Evolutionary conservation across 2,329 filamentous ascomycete species (phyloP).

Genomic region (Penicillium sp.): DNA sequence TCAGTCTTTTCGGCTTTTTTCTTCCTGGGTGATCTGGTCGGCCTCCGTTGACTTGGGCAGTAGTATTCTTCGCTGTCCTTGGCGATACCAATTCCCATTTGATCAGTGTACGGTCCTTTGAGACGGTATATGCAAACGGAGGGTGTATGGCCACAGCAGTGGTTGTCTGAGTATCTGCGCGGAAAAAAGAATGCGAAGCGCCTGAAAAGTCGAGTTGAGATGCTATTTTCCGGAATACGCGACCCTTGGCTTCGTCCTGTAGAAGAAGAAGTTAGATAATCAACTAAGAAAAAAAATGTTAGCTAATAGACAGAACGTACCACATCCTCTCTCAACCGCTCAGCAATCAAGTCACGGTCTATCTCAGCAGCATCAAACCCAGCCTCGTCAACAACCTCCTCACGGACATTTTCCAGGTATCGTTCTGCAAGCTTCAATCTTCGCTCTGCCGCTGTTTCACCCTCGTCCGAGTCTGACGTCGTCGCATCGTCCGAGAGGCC

Average conservation of each 20-base stretch:
- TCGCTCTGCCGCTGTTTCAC: conserved; percentile 85
- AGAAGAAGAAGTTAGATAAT: conserved; percentile 3
- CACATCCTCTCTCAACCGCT: conserved; percentile 85
- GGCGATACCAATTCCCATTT: conserved; percentile 78
- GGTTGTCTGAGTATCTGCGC: conserved; percentile 70
- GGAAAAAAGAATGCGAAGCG: conserved; percentile 68
- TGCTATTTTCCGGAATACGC: conserved; percentile 77
- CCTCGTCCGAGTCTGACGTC: conserved; percentile 63
- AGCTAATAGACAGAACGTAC: conserved; percentile 34
- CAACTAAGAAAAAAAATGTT: background rate
- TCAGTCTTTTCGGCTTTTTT: conserved; percentile 43
- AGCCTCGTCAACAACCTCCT: conserved; percentile 74
- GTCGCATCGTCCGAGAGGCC: conserved; percentile 47
- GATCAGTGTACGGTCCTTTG: conserved; percentile 76
- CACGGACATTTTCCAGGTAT: conserved; percentile 84
- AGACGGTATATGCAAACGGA: conserved; percentile 82
- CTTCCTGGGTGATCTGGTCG: conserved; percentile 57
- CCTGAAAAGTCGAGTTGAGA: conserved; percentile 65
- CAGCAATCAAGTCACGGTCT: conserved; percentile 86
- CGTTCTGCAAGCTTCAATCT: conserved; percentile 82
- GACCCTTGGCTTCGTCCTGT: conserved; percentile 78
- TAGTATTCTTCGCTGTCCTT: conserved; percentile 12
- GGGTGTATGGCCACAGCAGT: conserved; percentile 76
- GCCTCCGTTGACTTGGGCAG: conserved; percentile 49
- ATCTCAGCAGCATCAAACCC: conserved; percentile 95